phyloP scores from a whole-genome alignment of 352 stramenopile genomes.

The Pythium insidiosum region DNA sequence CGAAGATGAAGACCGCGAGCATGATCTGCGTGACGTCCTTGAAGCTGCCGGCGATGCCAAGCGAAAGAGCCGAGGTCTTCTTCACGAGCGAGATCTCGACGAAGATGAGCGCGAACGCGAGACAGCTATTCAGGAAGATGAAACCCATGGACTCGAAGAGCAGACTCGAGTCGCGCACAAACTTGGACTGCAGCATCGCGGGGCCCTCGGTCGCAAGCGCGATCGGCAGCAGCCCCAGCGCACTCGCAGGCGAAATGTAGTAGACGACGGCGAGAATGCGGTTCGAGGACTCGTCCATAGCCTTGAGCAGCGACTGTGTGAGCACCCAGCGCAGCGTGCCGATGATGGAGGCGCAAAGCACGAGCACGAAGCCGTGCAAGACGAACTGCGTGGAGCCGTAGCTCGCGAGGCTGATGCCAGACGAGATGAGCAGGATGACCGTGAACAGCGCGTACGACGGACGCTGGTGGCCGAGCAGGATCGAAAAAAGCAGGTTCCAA shows the following conservation, averaged over 20 bases:
- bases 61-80: slow-evolving; percentile 72
- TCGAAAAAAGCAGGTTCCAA: slow-evolving; percentile 81
- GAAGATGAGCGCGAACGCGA: slow-evolving; percentile 76
- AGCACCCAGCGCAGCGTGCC: slow-evolving; percentile 74
- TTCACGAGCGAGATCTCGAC: slow-evolving; percentile 78
- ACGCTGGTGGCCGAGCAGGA: slow-evolving; percentile 65
- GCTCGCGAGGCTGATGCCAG: slow-evolving; percentile 60
- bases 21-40: slow-evolving; percentile 80
- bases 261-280: slow-evolving; percentile 77
- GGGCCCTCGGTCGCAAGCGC: slow-evolving; percentile 40
- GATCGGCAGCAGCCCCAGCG: slow-evolving; percentile 62
- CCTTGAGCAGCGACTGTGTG: slow-evolving; percentile 71
- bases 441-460: slow-evolving; percentile 34
- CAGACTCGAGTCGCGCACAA: slow-evolving; percentile 35
- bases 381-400: slow-evolving; percentile 75
- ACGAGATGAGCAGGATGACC: slow-evolving; percentile 64
- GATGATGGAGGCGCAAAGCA: slow-evolving; percentile 61
- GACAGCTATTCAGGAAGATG: slow-evolving; percentile 55
- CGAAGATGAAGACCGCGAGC: slow-evolving; percentile 71
- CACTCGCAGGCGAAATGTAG: slow-evolving; percentile 72
- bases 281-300: slow-evolving; percentile 47
- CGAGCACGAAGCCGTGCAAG: slow-evolving; percentile 55
- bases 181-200: slow-evolving; percentile 45
- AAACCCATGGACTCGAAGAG: slow-evolving; percentile 46
- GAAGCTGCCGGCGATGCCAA: slow-evolving; percentile 71